Percentiles rank a stretch among this genome's conserved stretches.
Evolutionary conservation across 164 flowering plant genomes (phyloP).

Genomic region (Hamamelis virginiana): DNA sequence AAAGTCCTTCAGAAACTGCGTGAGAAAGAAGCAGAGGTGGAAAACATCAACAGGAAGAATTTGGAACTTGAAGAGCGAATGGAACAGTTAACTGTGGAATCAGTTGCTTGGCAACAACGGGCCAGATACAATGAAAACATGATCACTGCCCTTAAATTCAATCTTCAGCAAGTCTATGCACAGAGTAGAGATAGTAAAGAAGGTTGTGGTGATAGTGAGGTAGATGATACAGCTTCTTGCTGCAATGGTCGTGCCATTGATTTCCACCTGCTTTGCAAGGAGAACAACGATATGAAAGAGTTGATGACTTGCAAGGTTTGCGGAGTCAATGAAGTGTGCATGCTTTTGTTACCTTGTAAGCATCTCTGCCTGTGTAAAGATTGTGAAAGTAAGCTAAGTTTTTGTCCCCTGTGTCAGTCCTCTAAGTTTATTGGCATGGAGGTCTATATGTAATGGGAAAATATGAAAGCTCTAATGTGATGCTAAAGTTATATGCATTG

Average conservation of each 20-base stretch:
- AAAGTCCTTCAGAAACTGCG: conserved; percentile 61
- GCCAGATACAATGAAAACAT: conserved; percentile 70
- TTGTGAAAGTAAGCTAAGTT: conserved; percentile 76
- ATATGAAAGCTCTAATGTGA: conserved; percentile 19
- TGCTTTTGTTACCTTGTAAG: conserved; percentile 88
- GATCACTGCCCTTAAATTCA: conserved; percentile 59
- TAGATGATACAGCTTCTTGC: conserved; percentile 83
- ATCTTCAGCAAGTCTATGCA: conserved; percentile 65
- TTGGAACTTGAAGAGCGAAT: conserved; percentile 63
- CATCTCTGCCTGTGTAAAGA: conserved; percentile 87
- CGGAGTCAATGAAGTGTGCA: conserved; percentile 63
- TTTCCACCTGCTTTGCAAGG: conserved; percentile 52
- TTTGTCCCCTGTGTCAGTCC: conserved; percentile 74
- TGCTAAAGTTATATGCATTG: conserved; percentile 15
- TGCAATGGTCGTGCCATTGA: conserved; percentile 64
- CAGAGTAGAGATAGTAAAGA: conserved; percentile 72
- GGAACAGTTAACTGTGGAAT: conserved; percentile 58
- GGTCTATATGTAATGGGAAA: conserved; percentile 54
- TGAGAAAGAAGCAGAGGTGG: conserved; percentile 69
- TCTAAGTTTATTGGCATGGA: conserved; percentile 72
- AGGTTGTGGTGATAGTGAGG: conserved; percentile 90
- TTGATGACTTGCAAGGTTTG: conserved; percentile 75
- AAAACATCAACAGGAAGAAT: conserved; percentile 63
- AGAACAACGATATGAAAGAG: conserved; percentile 47
- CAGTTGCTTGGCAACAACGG: conserved; percentile 70